Evolutionary conservation across 2,329 filamentous ascomycete species (phyloP).

Genomic region (Albifimbria verrucaria): DNA sequence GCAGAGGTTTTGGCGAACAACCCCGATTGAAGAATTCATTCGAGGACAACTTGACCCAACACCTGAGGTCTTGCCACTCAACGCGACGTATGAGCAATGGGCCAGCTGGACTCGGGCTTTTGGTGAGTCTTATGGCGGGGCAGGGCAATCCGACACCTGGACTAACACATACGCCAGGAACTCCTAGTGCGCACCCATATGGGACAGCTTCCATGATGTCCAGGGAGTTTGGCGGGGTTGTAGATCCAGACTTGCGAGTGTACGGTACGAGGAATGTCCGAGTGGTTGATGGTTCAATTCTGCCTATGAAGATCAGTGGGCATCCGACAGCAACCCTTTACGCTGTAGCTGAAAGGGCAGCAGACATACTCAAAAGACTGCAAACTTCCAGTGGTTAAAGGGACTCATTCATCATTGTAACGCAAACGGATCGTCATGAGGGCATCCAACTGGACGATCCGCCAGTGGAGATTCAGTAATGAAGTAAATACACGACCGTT

Average conservation of each 20-base stretch:
- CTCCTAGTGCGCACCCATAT: conserved; percentile 29
- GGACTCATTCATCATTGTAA: no score
- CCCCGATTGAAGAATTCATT: background rate
- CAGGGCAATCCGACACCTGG: background rate
- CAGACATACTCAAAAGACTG: conserved; percentile 9
- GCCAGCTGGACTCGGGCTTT: background rate
- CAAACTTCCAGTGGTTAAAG: no score
- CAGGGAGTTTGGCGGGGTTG: conserved; percentile 44
- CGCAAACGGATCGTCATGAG: no score
- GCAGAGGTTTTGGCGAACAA: background rate
- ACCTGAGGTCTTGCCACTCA: background rate
- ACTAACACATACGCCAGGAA: background rate
- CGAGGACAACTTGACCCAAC: background rate
- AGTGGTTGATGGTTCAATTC: conserved; percentile 10
- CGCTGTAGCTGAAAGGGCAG: conserved; percentile 10
- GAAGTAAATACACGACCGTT: no score
- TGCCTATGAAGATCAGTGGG: conserved; percentile 13
- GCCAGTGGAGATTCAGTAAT: no score
- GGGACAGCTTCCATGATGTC: conserved; percentile 49
- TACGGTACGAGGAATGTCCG: conserved; percentile 25
- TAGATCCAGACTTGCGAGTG: conserved; percentile 42
- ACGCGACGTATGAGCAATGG: background rate
- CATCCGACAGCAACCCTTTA: conserved; percentile 10
- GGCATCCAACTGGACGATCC: no score
- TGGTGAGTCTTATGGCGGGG: background rate